Percentiles rank a stretch among this genome's conserved stretches.
These are phyloP conservation scores for Leucogyrophana mollusca DNA, from an alignment of 768 basidiomycete genomes.

Conservation along the genomic window DNA sequence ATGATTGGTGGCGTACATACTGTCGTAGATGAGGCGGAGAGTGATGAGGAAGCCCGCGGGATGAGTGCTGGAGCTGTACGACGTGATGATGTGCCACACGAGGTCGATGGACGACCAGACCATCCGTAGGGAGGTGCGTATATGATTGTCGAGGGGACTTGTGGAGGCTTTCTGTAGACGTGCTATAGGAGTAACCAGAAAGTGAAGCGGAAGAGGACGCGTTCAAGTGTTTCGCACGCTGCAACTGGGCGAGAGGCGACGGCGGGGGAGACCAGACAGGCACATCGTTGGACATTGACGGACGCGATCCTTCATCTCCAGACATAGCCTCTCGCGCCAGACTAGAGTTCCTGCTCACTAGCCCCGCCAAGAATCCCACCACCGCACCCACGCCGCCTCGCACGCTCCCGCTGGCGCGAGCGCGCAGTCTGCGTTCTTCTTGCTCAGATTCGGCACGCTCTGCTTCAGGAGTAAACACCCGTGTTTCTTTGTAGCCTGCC, in stretches of 20 bases:
- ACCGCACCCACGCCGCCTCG: constrained; percentile 50
- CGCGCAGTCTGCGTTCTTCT: constrained; percentile 18
- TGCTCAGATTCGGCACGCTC: constrained; percentile 42
- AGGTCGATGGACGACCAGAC: no score
- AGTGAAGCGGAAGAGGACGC: constrained; percentile 15
- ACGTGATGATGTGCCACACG: constrained; percentile 4
- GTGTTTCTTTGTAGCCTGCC: constrained; percentile 91
- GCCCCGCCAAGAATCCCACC: constrained; percentile 63
- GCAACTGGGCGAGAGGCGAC: constrained; percentile 20
- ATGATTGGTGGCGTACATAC: constrained; percentile 20
- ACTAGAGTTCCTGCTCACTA: constrained; percentile 39
- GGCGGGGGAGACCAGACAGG: constrained; percentile 20
- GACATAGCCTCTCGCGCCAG: constrained; percentile 16
- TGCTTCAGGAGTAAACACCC: constrained; percentile 83
- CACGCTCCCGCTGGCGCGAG: constrained; percentile 35
- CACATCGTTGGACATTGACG: background rate
- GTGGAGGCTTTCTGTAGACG: constrained; percentile 21
- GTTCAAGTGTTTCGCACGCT: constrained; percentile 11
- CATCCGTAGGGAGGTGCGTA: background rate
- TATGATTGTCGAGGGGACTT: constrained; percentile 4
- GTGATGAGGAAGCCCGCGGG: constrained; percentile 20
- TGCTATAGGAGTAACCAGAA: constrained; percentile 6
- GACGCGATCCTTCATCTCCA: constrained; percentile 3
- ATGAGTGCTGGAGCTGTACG: constrained; percentile 19
- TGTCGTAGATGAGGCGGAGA: constrained; percentile 20